phyloP scores from a whole-genome alignment of 345 rosid genomes.

The Dovyalis caffra region DNA sequence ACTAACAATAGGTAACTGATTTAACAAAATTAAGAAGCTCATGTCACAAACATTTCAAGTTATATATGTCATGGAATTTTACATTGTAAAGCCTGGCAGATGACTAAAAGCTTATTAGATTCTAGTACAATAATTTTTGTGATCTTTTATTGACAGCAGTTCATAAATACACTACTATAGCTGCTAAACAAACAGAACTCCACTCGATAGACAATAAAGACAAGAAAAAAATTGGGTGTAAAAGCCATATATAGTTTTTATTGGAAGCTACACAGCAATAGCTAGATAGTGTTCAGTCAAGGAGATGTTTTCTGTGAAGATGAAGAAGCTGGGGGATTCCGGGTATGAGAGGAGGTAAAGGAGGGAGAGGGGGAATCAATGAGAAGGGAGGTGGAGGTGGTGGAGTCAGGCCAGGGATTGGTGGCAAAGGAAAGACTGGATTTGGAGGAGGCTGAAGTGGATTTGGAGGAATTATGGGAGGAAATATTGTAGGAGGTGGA shows the following conservation, averaged over 20 bases:
- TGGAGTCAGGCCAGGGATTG: constrained; percentile 41
- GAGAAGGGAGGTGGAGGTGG: constrained; percentile 37
- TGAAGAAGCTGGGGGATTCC: constrained; percentile 12
- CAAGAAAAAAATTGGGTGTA: neutral
- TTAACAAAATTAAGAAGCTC: neutral
- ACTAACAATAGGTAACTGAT: neutral
- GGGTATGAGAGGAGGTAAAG: constrained; percentile 1
- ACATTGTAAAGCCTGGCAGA: neutral
- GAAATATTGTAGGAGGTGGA: constrained; percentile 25
- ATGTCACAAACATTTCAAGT: neutral
- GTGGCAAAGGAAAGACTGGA: constrained; percentile 43
- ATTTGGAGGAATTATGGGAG: constrained; percentile 21
- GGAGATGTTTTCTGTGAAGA: constrained; percentile 20
- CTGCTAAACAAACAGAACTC: neutral
- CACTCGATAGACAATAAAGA: neutral
- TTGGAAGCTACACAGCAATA: neutral
- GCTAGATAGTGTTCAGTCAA: constrained; percentile 13
- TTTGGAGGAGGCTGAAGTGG: constrained; percentile 30
- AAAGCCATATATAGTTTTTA: neutral
- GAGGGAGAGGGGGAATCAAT: constrained; percentile 21
- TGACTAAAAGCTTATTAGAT: neutral
- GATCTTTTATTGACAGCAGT: neutral
- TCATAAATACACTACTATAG: neutral
- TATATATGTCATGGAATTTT: neutral
- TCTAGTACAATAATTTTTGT: neutral